Evolutionary conservation across 805 yeast species (phyloP), one percentile per base, ranked within the genome.

Genomic region (Candida maltosa): DNA sequence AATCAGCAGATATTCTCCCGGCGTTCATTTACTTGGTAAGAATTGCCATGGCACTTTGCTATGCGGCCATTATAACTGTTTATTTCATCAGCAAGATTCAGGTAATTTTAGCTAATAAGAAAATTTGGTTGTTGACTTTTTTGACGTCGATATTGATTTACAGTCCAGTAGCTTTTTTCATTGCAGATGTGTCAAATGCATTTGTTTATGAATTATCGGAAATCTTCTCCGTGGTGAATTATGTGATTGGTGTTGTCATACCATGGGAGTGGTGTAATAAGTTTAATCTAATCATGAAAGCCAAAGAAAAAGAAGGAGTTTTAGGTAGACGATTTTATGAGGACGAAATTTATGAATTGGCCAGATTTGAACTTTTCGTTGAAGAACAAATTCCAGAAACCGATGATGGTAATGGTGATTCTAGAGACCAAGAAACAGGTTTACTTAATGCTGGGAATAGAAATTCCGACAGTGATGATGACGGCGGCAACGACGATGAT

Each of bases 211-310:
- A 80, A 42, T 63, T 84, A 34, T 78, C 87, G 15, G 91, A 84
- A 50, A 65, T 84, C 29, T 83, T 84, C 56, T 79, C 83, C 29
- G 74, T 85, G 14, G 80, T 84, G 1, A 74, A 82, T n/a, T 82
- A 80, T 51, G 75, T 83, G 6, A 66, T 82, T 15, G 74, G 86
- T 23, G 83, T 86, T 20, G 83, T 83, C 5, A 70, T 82, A 8
- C 85, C 85, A 1, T 84, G 94, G 93, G 94, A 85, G 56, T 87
- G 94, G 91, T 72, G 83, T 41, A 84, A 83, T 49, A 68, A 83
- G 42, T 69, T 81, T 37, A 72, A 73, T 33, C 64, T 72, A 9
- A 55, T 81, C 26, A 79, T 78, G 58, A 74, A 76, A 42, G 62
- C 62, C 11, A 70, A 73, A 35, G 89, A 84, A 47, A 76, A 78